Evolutionary conservation across 768 basidiomycete genomes (phyloP), one percentile per base, ranked within the genome.

Genomic region (Floccularia luteovirens): DNA sequence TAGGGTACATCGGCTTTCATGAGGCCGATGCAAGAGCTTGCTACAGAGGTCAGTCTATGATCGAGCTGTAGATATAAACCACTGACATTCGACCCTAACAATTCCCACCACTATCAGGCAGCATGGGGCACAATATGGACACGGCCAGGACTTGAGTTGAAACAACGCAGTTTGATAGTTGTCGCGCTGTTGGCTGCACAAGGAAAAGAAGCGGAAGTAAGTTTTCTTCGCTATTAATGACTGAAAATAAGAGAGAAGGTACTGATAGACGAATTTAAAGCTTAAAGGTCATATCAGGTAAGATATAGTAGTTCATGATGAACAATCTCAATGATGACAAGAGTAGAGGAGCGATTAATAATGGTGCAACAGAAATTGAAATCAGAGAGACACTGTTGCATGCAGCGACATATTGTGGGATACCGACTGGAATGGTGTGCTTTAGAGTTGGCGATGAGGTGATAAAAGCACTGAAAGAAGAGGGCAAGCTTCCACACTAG

Each of bases 71-170:
- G 19, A 25, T 31, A 5, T 20, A 25, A 8, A 3, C 13, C n/a
- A 31, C n/a, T 8, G 27, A 39, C 17, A 14, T 19, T 30, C 2
- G 19, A 13, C 20, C n/a, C 36, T 24, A 22, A 33, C 19, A 16
- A 11, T n/a, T 41, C 31, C 8, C 39, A 24, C 14, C n/a, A 17
- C 27, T 35, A 3, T 20, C 33, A 68, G 66, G 63, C 60, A 11
- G 69, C 61, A 2, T 70, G 67, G 67, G 69, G 69, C 13, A 67
- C 64, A 3, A 68, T 69, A 37, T 70, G 67, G 67, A 65, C 67
- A 31, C 59, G 69, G 33, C 66, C 67, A 23, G 67, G 69, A 6
- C 52, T 71, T 2, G 67, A 71, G 47, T 55, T 60, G 30, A 71
- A 69, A 45, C 67, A 69, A 40, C 60, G 69, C 24, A 71, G 69